A percentile compares a stretch with the other conserved stretches of the same genome.
phyloP scores from a whole-genome alignment of 2,329 filamentous ascomycete genomes.

The Cadophora gregata region DNA sequence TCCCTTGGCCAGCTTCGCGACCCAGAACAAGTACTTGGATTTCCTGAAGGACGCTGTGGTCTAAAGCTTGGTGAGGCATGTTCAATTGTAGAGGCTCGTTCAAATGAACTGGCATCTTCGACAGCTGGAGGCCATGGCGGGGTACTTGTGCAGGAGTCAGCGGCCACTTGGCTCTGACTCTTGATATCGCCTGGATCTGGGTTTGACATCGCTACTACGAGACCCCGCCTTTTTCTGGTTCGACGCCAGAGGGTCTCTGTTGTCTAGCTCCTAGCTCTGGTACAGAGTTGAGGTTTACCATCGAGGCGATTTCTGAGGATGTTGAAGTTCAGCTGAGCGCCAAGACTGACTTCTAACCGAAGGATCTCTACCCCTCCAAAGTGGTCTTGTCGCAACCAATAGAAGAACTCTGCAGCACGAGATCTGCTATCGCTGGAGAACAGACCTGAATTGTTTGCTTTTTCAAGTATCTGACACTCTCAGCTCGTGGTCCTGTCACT shows the following conservation, averaged over 20 bases:
- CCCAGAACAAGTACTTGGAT: neutral
- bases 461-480: too few species aligned
- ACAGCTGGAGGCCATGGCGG: neutral
- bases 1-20: neutral
- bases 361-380: neutral
- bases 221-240: too few species aligned
- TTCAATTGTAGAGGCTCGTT: neutral
- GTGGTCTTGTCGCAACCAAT: neutral
- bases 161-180: neutral
- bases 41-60: neutral
- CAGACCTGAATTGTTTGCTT: too few species aligned
- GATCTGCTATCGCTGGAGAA: too few species aligned
- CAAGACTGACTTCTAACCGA: neutral
- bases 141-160: neutral
- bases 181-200: neutral
- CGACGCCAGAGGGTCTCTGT: too few species aligned
- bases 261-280: too few species aligned
- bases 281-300: neutral
- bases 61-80: neutral
- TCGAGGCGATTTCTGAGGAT: neutral
- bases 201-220: neutral
- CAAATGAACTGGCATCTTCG: neutral
- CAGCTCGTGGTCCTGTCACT: too few species aligned
- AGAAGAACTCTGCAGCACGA: neutral
- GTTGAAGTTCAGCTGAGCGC: neutral